Evolutionary conservation across 208 protist species (phyloP), one percentile per base, ranked within the genome.

Genomic region (Leishmania braziliensis): DNA sequence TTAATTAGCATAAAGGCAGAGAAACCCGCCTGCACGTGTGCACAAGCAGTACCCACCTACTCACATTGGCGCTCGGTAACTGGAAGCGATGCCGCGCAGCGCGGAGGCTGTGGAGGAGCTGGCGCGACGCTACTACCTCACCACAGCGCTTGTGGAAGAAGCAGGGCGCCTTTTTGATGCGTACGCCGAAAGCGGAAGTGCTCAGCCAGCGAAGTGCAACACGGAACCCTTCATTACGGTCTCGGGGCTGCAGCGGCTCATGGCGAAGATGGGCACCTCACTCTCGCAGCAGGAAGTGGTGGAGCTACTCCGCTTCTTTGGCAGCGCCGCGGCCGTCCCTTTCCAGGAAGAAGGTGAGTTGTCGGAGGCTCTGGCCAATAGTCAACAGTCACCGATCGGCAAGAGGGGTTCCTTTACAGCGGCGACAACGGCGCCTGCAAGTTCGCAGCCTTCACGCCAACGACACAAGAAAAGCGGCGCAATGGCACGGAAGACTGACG

Each of bases 251-350:
- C 89, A 92, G 75, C 79, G 81, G 74, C 86, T 93, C 33, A 86
- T 92, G 68, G 51, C 86, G 12, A 87, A 88, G 50, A 51, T 93
- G 33, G 90, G 86, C 16, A 78, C 86, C 0, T 75, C 81, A 1
- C 83, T 90, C 14, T 89, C 92, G 0, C 69, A 84, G 29, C 84
- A 92, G 10, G 92, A 93, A 63, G 87, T 96, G 43, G 73, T 79
- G 16, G 90, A 93, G 20, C 33, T 93, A 48, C 80, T 96, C 29
- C 73, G 75, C 46, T 75, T 82, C 43, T 68, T 86, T 29, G 69
- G 79, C 54, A 72, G 58, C 46, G 68, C 79, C 51, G 78, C 78
- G 8, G 62, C 76, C 3, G 20, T 36, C 26, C 1, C 33, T 26
- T 73, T 43, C 36, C 33, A 33, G 20, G 68, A 60, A 26, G 39